Evolutionary conservation across 768 basidiomycete species (phyloP), one percentile per base, ranked within the genome.

Genomic region (Russula ochroleuca): DNA sequence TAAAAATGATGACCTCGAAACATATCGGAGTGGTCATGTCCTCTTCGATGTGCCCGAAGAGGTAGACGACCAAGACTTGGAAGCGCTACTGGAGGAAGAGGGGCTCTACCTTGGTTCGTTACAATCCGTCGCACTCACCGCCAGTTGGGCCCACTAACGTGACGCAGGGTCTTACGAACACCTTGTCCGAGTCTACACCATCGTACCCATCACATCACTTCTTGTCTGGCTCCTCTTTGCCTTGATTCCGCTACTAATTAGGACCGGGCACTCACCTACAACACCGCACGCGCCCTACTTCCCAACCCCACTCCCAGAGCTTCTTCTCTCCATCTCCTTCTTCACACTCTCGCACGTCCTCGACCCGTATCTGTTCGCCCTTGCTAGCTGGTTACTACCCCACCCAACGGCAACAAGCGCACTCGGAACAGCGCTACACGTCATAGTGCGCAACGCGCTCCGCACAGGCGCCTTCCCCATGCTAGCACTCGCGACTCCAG

Each of bases 231-330:
- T 76, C 5, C 61, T 81, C 43, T 76, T 88, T 31, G 82, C 83
- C 1, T 50, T 76, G 6, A 73, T 86, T 3, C 87, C 86, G 0
- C 59, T 68, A 31, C 61, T 83, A 41, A 74, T 80, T 25, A 87
- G 85, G 21, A 67, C 74, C 31, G 67, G 68, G 45, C 63, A 45
- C 37, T 17, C 69, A 14, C 71, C 71, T 11, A 58, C 67, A 3
- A 68, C 77, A 49, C 79, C 75, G 10, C 83, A 83, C 49, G 72
- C 77, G 1, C 75, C 77, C 1, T 76, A 78, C 71, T 80, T 87
- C 69, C 84, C 83, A 2, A 82, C 80, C 33, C 88, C 89, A 1
- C 68, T 89, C 19, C 84, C 86, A 13, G 88, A 91, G 72, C 68
- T 90, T 19, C 69, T 88, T 59, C 74, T 83, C 49, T 81, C 88